Evolutionary conservation across 768 basidiomycete genomes (phyloP).

Genomic region (Clathrus columnatus): DNA sequence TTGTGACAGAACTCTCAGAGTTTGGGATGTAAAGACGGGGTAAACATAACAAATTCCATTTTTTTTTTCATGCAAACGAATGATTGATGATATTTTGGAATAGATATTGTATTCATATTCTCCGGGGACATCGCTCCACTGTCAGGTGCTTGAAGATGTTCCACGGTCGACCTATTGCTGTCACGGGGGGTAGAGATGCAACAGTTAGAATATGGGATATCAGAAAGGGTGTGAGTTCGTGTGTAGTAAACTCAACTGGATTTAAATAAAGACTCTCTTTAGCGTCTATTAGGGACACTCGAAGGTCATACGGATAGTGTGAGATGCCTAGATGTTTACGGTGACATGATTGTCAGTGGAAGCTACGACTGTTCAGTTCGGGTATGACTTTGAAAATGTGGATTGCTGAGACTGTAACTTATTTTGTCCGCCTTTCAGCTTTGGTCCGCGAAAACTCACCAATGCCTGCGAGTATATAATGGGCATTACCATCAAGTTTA

Average conservation of each 20-base stretch:
- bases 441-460: conserved; percentile 86
- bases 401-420: not conserved
- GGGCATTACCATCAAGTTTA: conserved; percentile 91
- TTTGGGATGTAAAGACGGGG: conserved; percentile 89
- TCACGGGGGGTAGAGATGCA: conserved; percentile 82
- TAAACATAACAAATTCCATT: conserved; percentile 26
- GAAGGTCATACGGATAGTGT: conserved; percentile 77
- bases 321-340: conserved; percentile 81
- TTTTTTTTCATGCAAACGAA: not conserved
- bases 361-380: conserved; percentile 88
- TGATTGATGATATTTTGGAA: not conserved
- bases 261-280: not conserved
- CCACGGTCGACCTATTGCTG: conserved; percentile 78
- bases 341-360: conserved; percentile 77
- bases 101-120: conserved; percentile 63
- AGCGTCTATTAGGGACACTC: conserved; percentile 49
- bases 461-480: conserved; percentile 69
- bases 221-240: conserved; percentile 46
- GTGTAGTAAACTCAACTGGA: not conserved
- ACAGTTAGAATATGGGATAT: conserved; percentile 93
- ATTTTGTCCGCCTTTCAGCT: conserved; percentile 35
- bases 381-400: conserved; percentile 31
- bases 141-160: conserved; percentile 86
- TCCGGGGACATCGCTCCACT: conserved; percentile 82
- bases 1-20: conserved; percentile 83